phyloP scores from a whole-genome alignment of 768 basidiomycete species.

The Xerocomus brunneocitrinus region DNA sequence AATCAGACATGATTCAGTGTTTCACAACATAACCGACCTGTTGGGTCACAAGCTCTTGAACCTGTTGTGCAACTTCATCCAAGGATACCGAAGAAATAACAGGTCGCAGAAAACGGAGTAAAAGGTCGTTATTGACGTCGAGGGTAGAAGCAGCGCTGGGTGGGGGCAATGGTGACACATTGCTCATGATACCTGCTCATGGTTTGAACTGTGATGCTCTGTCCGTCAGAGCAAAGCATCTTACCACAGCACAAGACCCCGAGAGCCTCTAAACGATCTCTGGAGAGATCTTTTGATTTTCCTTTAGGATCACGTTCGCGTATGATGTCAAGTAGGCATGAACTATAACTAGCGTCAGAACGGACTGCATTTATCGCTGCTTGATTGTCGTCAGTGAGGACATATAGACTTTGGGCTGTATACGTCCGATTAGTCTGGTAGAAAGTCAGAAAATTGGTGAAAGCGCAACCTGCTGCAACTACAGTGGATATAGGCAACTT shows the following conservation, averaged over 20 bases:
- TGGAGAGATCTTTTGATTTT: constrained; percentile 39
- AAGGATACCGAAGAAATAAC: constrained; percentile 59
- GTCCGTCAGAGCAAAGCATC: constrained; percentile 8
- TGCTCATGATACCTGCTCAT: constrained; percentile 63
- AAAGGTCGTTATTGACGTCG: constrained; percentile 67
- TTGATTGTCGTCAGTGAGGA: constrained; percentile 88
- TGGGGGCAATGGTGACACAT: constrained; percentile 73
- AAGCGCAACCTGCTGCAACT: constrained; percentile 66
- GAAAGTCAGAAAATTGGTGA: not conserved
- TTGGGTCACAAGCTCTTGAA: constrained; percentile 47
- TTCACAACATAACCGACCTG: constrained; percentile 37
- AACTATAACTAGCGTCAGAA: constrained; percentile 53
- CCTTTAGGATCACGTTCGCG: constrained; percentile 31
- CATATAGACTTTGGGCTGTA: constrained; percentile 86
- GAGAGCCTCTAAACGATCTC: constrained; percentile 51
- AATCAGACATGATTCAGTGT: not conserved
- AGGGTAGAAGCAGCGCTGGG: constrained; percentile 55
- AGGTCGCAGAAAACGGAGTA: constrained; percentile 67
- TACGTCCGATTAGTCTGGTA: not conserved
- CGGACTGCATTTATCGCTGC: constrained; percentile 65
- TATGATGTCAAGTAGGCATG: constrained; percentile 62
- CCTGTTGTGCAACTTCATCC: constrained; percentile 42
- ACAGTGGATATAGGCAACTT: constrained; percentile 68
- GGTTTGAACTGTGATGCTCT: not conserved
- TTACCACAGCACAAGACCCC: constrained; percentile 68